Conservation (phyloP, 148 eudicot genomes). For the Drosera capensis region DNA sequence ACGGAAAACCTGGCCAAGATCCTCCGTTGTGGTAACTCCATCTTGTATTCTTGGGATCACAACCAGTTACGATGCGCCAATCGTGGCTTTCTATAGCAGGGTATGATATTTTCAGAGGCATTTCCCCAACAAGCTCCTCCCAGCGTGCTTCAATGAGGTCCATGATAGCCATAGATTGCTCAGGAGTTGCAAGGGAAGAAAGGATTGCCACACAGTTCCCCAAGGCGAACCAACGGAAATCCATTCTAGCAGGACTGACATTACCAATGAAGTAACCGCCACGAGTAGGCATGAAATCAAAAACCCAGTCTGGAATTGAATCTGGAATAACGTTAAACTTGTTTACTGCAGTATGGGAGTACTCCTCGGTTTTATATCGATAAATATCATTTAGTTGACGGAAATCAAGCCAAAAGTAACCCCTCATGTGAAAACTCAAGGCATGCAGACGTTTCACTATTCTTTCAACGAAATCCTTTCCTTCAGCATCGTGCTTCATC, state of each 20-base stretch:
- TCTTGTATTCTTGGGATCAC: slow-evolving; percentile 10
- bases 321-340: slow-evolving; percentile 89
- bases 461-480: slow-evolving; percentile 80
- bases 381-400: slow-evolving; percentile 84
- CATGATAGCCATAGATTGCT: slow-evolving; percentile 19
- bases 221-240: slow-evolving; percentile 20
- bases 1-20: slow-evolving; percentile 16
- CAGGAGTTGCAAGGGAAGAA: slow-evolving; percentile 16
- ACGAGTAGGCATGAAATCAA: slow-evolving; percentile 19
- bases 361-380: slow-evolving; percentile 92
- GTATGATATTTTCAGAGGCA: slow-evolving; percentile 15
- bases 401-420: slow-evolving; percentile 95
- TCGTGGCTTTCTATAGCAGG: slow-evolving; percentile 14
- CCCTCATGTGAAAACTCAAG: slow-evolving; percentile 85
- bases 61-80: slow-evolving; percentile 11
- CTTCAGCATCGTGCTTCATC: slow-evolving; percentile 85
- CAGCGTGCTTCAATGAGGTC: slow-evolving; percentile 19
- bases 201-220: slow-evolving; percentile 19
- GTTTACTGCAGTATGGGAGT: slow-evolving; percentile 95
- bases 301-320: slow-evolving; percentile 96
- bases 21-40: slow-evolving; percentile 15
- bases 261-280: slow-evolving; percentile 22
- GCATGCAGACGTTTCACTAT: slow-evolving; percentile 84
- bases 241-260: slow-evolving; percentile 23
- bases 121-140: slow-evolving; percentile 21